Evolutionary conservation across 768 basidiomycete genomes (phyloP).

Genomic region (Tylopilus intermedius): DNA sequence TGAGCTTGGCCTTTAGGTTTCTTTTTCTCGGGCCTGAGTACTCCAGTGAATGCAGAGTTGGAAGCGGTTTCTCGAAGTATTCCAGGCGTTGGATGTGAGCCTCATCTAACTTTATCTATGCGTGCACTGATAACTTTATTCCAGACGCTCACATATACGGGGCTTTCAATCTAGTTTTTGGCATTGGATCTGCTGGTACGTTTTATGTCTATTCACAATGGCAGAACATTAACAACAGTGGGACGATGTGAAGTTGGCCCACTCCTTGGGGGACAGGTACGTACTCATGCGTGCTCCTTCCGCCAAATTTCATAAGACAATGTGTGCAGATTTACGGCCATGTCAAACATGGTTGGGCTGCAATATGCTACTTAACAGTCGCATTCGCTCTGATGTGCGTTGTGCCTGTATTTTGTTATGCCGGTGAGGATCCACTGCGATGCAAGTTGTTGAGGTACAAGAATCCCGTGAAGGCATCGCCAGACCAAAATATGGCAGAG

Average conservation of each 20-base stretch:
- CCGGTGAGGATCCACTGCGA: slow-evolving; percentile 45
- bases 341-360: slow-evolving; percentile 53
- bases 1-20: slow-evolving; percentile 40
- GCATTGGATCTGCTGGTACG: slow-evolving; percentile 57
- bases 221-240: not conserved
- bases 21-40: slow-evolving; percentile 52
- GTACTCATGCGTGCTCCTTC: slow-evolving; percentile 3
- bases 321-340: slow-evolving; percentile 53
- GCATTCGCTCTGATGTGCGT: slow-evolving; percentile 38
- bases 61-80: slow-evolving; percentile 53
- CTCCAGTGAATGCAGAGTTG: slow-evolving; percentile 63
- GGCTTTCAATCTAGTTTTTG: slow-evolving; percentile 68
- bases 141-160: slow-evolving; percentile 72
- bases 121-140: not conserved
- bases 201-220: not conserved
- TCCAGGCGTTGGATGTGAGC: slow-evolving; percentile 65
- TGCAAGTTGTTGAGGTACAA: slow-evolving; percentile 22
- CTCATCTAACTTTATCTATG: not conserved
- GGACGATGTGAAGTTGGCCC: slow-evolving; percentile 50
- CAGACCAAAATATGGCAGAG: not conserved
- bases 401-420: slow-evolving; percentile 41
- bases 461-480: slow-evolving; percentile 5
- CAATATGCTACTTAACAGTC: slow-evolving; percentile 45
- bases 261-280: slow-evolving; percentile 65
- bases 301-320: slow-evolving; percentile 1